Evolutionary conservation across 805 yeast genomes (phyloP), one percentile per base, ranked within the genome.

Genomic region (Candida peoriensis): DNA sequence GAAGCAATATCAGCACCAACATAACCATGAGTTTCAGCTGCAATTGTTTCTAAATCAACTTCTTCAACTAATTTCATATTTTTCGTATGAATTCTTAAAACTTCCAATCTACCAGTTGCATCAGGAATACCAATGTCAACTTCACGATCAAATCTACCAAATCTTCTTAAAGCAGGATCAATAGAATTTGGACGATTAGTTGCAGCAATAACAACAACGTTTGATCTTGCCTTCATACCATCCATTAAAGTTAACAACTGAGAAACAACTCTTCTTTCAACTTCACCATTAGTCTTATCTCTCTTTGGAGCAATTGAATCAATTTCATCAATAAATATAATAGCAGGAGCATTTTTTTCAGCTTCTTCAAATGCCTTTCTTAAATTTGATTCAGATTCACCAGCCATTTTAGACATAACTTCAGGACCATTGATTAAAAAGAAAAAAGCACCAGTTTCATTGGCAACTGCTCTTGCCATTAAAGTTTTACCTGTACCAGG

Each of bases 401-500:
- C 98, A 34, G 98, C 98, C 98, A 93, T 93, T 68, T 93, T 93
- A 37, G 97, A 89, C 98, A 93, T 93, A 57, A 93, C 95, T 66
- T 93, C 98, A 8, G 98, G 98, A 64, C 98, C 98, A 60, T 93
- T 93, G 63, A 93, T 93, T 54, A 93, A 75, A 63, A 93, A 93
- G 76, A 93, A 93, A 62, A 93, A 93, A 2, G 98, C 98, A 57
- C 98, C 98, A 17, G 98, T 93, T 66, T 93, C 98, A 55, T 93
- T 93, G 31, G 98, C 98, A 34, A 93, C 98, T n/a, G 98, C 98
- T 61, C 98, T 81, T 2, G 98, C 98, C 96, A 93, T 88, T 50
- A 93, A 72, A 21, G 98, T 93, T 67, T 93, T 93, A 84, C 98
- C 98, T 12, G 98, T 93, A 77, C 98, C 98, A 22, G 98, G 98